phyloP scores from a whole-genome alignment of 306 rosid species.

The Comarum palustre region DNA sequence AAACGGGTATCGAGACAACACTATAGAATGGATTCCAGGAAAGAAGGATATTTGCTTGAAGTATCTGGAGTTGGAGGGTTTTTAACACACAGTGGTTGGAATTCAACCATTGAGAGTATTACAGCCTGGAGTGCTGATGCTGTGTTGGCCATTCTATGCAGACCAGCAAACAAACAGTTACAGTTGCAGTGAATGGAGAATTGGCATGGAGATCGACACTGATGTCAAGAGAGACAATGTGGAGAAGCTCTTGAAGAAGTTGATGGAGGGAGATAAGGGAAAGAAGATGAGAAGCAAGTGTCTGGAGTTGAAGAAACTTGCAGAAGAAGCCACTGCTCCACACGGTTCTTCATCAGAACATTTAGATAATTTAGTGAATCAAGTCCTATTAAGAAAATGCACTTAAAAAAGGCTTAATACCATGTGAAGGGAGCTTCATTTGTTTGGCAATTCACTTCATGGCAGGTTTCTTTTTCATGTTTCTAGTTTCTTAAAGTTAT shows the following conservation, averaged over 20 bases:
- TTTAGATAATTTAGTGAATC: background rate
- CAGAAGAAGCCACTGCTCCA: background rate
- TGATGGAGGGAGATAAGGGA: background rate
- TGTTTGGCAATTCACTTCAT: too few relatives aligned
- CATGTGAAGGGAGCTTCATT: too few relatives aligned
- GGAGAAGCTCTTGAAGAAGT: background rate
- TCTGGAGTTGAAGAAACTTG: background rate
- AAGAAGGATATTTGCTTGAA: background rate
- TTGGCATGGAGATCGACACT: background rate
- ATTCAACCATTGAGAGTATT: background rate
- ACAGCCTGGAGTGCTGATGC: background rate
- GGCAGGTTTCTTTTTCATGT: too few relatives aligned
- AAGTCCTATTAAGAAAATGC: background rate
- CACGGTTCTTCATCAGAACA: background rate
- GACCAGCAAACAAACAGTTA: conserved; percentile 6
- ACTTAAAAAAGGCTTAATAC: too few relatives aligned
- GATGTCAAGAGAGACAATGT: background rate
- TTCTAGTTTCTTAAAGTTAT: too few relatives aligned
- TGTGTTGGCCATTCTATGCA: background rate
- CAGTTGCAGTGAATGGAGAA: background rate
- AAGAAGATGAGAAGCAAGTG: background rate
- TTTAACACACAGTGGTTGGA: background rate
- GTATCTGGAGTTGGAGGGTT: background rate
- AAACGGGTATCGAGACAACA: background rate
- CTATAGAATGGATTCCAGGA: background rate